Evolutionary conservation across 148 eudicot genomes (phyloP), one percentile per base, ranked within the genome.

Genomic region (Pharnaceum exiguum): DNA sequence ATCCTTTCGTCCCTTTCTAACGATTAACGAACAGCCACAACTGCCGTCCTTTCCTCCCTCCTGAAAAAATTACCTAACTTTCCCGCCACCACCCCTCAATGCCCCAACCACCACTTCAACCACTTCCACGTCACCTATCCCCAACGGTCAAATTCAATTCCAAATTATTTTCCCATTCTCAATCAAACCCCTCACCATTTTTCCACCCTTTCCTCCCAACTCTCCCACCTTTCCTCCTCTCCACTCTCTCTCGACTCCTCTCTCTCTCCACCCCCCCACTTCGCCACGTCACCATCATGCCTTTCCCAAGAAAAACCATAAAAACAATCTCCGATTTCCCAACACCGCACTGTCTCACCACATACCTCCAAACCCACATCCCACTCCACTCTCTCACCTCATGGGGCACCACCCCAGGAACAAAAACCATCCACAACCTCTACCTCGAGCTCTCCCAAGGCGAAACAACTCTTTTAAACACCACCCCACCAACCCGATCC

Each of bases 331-430:
- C 12, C 8, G 38, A 44, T 56, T 85, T 81, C 69, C 45, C 87
- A 16, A 67, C 71, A 18, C 91, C 91, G 2, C 80, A 79, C 17
- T 74, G 84, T 13, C 79, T 87, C 63, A 79, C 96, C 64, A 88
- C 85, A 51, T 93, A 96, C 96, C 80, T 93, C 19, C 59, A 60
- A 17, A 84, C 89, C 7, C 74, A 96, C 0, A 49, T 93, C 52
- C 86, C 86, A 5, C 77, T 86, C 15, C 95, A 88, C 11, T 75
- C 83, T 0, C 79, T 93, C 55, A 77, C 89, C 52, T 31, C 90
- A 4, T 93, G 98, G 98, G 98, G 98, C 5, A 78, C 77, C 12
- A 85, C 71, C 26, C 89, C 96, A 4, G 98, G 98, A 3, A 93
- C 98, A 17, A 93, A 93, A 60, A 93, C 88, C 61, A 74, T 93